These are phyloP conservation scores for Ophiostoma ulmi DNA, from an alignment of 2,329 filamentous ascomycete genomes.

Conservation along the genomic window DNA sequence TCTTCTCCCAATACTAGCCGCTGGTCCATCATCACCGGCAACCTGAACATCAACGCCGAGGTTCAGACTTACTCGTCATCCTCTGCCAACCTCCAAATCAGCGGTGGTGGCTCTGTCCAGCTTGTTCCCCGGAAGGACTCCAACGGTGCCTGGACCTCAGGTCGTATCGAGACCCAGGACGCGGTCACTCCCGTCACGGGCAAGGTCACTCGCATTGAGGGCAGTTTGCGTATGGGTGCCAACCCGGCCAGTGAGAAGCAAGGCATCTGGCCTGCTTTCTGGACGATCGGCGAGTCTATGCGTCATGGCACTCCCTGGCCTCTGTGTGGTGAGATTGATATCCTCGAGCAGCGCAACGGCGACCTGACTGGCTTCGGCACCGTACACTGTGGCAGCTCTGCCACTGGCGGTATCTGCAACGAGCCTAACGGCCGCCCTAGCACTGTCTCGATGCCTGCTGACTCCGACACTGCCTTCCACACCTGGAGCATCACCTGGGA, in stretches of 20 bases:
- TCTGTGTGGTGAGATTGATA: slow-evolving; percentile 51
- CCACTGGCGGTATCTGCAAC: slow-evolving; percentile 46
- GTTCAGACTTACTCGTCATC: slow-evolving; percentile 46
- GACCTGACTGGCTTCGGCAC: slow-evolving; percentile 44
- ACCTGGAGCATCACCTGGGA: slow-evolving; percentile 47
- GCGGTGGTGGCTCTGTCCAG: slow-evolving; percentile 47
- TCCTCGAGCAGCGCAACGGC: slow-evolving; percentile 54
- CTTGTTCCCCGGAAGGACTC: slow-evolving; percentile 45
- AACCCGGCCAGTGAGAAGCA: slow-evolving; percentile 40
- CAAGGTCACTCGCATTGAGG: slow-evolving; percentile 44
- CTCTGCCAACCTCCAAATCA: slow-evolving; percentile 46
- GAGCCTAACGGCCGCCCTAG: slow-evolving; percentile 43
- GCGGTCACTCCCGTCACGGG: slow-evolving; percentile 44
- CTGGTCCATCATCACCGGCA: slow-evolving; percentile 48
- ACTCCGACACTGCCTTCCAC: slow-evolving; percentile 39
- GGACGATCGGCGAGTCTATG: slow-evolving; percentile 49
- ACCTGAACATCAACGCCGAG: slow-evolving; percentile 58
- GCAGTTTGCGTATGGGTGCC: slow-evolving; percentile 44
- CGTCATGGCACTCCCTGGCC: slow-evolving; percentile 49
- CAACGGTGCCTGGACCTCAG: slow-evolving; percentile 48
- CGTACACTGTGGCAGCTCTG: slow-evolving; percentile 45
- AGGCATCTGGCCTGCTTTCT: slow-evolving; percentile 57
- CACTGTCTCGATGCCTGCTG: slow-evolving; percentile 36
- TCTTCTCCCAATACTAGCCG: slow-evolving; percentile 33
- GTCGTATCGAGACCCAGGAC: slow-evolving; percentile 47